Evolutionary conservation across 345 rosid genomes (phyloP).

Genomic region (Geranium brycei): DNA sequence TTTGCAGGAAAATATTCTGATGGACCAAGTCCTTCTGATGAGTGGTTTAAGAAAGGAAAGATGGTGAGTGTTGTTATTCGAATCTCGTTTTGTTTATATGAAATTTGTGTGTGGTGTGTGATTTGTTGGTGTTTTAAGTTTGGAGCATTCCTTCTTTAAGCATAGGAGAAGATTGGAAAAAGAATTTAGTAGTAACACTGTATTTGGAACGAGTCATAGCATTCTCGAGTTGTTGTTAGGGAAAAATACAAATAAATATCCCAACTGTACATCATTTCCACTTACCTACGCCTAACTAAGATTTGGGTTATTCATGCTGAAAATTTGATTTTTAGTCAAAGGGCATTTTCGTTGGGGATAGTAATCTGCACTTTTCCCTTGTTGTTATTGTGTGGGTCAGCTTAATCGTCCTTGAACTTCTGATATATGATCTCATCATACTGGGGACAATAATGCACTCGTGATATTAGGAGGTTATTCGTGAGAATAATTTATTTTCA

Average conservation of each 20-base stretch:
- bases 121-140: neutral
- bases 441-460: neutral
- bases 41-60: conserved; percentile 84
- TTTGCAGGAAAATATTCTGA: conserved; percentile 71
- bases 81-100: neutral
- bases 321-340: too few relatives aligned
- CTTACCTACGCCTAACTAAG: too few relatives aligned
- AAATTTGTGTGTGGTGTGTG: neutral
- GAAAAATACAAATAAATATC: too few relatives aligned
- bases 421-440: neutral
- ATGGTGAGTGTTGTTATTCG: conserved; percentile 21
- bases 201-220: neutral
- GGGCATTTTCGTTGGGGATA: too few relatives aligned
- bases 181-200: neutral
- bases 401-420: neutral
- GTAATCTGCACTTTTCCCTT: too few relatives aligned
- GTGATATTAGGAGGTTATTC: neutral
- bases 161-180: neutral
- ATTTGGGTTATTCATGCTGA: too few relatives aligned
- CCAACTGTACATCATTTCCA: too few relatives aligned
- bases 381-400: too few relatives aligned
- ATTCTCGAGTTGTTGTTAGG: too few relatives aligned
- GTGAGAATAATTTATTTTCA: neutral
- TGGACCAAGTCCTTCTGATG: conserved; percentile 64
- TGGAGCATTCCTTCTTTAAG: neutral